These are phyloP conservation scores for Salix dunnii DNA, from an alignment of 345 rosid species.

Conservation along the genomic window DNA sequence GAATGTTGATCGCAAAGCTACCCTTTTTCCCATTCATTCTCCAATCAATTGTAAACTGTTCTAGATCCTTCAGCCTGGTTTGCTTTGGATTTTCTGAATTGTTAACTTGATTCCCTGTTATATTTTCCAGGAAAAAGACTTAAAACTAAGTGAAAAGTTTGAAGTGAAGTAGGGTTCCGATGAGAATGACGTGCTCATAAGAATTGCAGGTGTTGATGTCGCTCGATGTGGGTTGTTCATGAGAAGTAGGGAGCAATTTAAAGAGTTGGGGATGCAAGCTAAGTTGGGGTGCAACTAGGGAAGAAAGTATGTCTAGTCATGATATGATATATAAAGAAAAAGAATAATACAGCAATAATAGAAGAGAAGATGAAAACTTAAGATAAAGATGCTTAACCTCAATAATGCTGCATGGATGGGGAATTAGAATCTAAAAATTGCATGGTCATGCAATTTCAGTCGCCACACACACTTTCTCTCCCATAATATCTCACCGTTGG, in stretches of 20 bases:
- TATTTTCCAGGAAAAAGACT: background rate
- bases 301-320: slow-evolving; percentile 38
- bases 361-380: slow-evolving; percentile 35
- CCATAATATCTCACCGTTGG: background rate
- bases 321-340: slow-evolving; percentile 22
- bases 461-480: slow-evolving; percentile 13
- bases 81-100: slow-evolving; percentile 23
- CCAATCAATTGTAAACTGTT: slow-evolving; percentile 25
- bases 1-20: slow-evolving; percentile 37
- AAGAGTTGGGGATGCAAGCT: slow-evolving; percentile 22
- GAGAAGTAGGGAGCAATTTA: slow-evolving; percentile 19
- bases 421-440: slow-evolving; percentile 44
- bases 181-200: background rate
- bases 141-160: background rate
- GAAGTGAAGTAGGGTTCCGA: background rate
- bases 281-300: slow-evolving; percentile 33
- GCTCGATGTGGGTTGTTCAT: slow-evolving; percentile 8
- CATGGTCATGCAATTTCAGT: slow-evolving; percentile 19
- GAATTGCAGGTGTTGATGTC: background rate
- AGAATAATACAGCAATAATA: slow-evolving; percentile 45
- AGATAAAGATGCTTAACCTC: slow-evolving; percentile 60
- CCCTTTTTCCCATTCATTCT: slow-evolving; percentile 66
- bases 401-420: slow-evolving; percentile 44
- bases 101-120: background rate
- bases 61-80: background rate